Evolutionary conservation across 495 filamentous ascomycete genomes (phyloP).

Genomic region (Hyaloscypha bicolor): DNA sequence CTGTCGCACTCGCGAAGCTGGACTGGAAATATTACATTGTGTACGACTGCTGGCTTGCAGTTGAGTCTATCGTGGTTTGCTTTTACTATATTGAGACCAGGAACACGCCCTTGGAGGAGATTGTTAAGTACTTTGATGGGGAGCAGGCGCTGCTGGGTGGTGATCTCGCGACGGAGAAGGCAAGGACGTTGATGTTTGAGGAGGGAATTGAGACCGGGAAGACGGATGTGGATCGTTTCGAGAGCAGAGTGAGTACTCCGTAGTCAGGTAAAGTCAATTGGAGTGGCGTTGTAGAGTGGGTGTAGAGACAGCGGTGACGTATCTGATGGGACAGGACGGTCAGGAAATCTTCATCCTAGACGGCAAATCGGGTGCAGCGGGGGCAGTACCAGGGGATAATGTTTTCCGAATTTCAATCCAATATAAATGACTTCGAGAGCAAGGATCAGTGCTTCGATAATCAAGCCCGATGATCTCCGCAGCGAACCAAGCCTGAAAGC

Average conservation of each 20-base stretch:
- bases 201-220: conserved; percentile 4
- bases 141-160: conserved; percentile 25
- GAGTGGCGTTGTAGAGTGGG: too few species aligned
- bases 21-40: conserved; percentile 51
- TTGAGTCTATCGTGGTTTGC: conserved; percentile 47
- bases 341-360: background rate
- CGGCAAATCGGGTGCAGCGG: too few species aligned
- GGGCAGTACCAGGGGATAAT: background rate
- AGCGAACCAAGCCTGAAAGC: too few species aligned
- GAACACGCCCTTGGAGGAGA: conserved; percentile 31
- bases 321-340: background rate
- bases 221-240: background rate
- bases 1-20: conserved; percentile 49
- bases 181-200: conserved; percentile 8
- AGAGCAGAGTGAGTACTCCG: background rate
- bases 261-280: too few species aligned
- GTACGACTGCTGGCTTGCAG: conserved; percentile 42
- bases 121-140: conserved; percentile 31
- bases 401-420: too few species aligned
- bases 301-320: background rate
- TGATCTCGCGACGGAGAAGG: conserved; percentile 26
- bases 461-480: too few species aligned
- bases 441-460: too few species aligned
- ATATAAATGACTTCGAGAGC: too few species aligned
- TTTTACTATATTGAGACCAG: conserved; percentile 46